These are phyloP conservation scores for Termitomyces sp. DNA, from an alignment of 768 basidiomycete species.

Conservation along the genomic window DNA sequence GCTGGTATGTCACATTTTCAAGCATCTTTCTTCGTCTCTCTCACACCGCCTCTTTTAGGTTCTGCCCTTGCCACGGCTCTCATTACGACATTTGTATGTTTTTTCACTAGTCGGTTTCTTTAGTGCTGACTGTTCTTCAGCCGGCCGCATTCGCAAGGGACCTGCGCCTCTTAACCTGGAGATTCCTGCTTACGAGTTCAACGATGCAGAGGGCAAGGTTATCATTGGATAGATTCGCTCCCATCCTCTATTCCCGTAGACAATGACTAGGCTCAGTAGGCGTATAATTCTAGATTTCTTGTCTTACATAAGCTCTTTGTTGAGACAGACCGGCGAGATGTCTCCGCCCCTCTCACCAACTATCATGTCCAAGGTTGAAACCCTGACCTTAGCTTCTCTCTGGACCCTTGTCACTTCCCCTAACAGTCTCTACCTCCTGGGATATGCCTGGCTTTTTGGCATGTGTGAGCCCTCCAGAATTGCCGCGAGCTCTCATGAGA, in stretches of 20 bases:
- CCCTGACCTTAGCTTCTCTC: slow-evolving; percentile 29
- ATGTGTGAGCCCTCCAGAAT: slow-evolving; percentile 47
- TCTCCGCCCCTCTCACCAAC: slow-evolving; percentile 1
- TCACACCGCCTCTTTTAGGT: slow-evolving; percentile 34
- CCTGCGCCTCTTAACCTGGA: slow-evolving; percentile 98
- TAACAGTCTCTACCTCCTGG: slow-evolving; percentile 43
- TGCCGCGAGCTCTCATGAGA: not conserved
- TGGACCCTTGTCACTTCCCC: slow-evolving; percentile 24
- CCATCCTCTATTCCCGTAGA: slow-evolving; percentile 21
- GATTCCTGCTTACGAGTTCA: slow-evolving; percentile 84
- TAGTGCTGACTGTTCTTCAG: slow-evolving; percentile 30
- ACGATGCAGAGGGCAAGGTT: slow-evolving; percentile 81
- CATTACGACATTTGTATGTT: slow-evolving; percentile 92
- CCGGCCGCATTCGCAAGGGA: slow-evolving; percentile 92
- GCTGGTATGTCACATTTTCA: slow-evolving; percentile 61
- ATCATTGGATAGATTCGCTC: slow-evolving; percentile 62
- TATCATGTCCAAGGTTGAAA: slow-evolving; percentile 28
- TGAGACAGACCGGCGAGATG: not conserved
- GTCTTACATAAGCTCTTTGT: slow-evolving; percentile 7
- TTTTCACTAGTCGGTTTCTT: slow-evolving; percentile 1
- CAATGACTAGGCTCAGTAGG: slow-evolving; percentile 8
- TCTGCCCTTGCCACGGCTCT: slow-evolving; percentile 99
- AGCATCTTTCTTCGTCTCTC: not conserved
- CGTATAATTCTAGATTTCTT: slow-evolving; percentile 7
- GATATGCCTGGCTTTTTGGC: slow-evolving; percentile 61